phyloP scores from a whole-genome alignment of 805 yeast species.

The Zygoascus tannicola region DNA sequence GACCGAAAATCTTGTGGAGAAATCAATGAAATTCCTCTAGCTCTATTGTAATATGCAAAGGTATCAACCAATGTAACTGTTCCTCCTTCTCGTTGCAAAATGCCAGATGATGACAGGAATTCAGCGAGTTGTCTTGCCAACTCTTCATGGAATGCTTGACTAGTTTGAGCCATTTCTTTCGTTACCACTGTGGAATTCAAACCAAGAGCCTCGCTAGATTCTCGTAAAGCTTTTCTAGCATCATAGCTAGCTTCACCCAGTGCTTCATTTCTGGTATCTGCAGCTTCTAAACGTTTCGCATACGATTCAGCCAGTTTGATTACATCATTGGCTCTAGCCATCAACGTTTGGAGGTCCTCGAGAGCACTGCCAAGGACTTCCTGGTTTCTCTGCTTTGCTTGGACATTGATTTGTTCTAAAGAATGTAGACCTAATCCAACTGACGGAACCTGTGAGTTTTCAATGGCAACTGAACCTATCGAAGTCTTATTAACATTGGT shows the following conservation, averaged over 20 bases:
- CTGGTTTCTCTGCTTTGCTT: conserved; percentile 49
- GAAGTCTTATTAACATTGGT: background rate
- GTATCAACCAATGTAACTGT: conserved; percentile 53
- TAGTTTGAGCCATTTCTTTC: conserved; percentile 31
- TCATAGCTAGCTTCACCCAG: conserved; percentile 14
- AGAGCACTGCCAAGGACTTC: conserved; percentile 56
- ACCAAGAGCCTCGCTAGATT: conserved; percentile 27
- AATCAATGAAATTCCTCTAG: conserved; percentile 56
- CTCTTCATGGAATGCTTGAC: conserved; percentile 38
- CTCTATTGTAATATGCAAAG: conserved; percentile 53
- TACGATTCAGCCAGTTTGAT: conserved; percentile 41
- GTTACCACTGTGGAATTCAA: conserved; percentile 24
- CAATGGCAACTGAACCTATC: background rate
- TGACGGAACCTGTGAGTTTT: background rate
- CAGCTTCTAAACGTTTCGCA: conserved; percentile 22
- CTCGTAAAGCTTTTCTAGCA: conserved; percentile 29
- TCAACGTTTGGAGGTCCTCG: conserved; percentile 64
- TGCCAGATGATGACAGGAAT: conserved; percentile 40
- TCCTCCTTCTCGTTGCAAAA: conserved; percentile 46
- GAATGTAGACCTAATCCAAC: conserved; percentile 53
- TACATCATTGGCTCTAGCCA: conserved; percentile 71
- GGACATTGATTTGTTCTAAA: conserved; percentile 48
- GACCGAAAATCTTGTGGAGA: conserved; percentile 58
- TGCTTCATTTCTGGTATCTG: conserved; percentile 8
- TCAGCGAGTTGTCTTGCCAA: conserved; percentile 73